Evolutionary conservation across 768 basidiomycete species (phyloP).

Genomic region (Filobasidium wieringae): DNA sequence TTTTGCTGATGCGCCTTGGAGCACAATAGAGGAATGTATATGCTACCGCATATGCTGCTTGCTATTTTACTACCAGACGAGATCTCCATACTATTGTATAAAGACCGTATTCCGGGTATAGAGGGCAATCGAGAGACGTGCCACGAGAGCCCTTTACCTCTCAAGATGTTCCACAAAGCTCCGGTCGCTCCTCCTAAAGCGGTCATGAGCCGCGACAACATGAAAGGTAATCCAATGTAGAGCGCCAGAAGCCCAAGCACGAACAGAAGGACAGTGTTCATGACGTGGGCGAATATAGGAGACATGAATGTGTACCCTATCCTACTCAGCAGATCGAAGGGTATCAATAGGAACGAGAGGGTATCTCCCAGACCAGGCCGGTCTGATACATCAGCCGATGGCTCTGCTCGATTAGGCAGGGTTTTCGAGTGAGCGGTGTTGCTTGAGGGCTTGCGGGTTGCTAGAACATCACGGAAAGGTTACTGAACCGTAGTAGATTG

Average conservation of each 20-base stretch:
- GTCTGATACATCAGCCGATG: too few relatives aligned
- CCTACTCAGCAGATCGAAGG: not conserved
- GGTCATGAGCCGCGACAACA: not conserved
- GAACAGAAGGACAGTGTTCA: constrained; percentile 4
- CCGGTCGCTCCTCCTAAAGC: not conserved
- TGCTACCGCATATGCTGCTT: not conserved
- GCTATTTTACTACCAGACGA: too few relatives aligned
- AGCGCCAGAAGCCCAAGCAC: not conserved
- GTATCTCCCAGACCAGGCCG: not conserved
- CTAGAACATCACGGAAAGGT: too few relatives aligned
- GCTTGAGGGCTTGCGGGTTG: too few relatives aligned
- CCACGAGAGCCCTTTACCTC: not conserved
- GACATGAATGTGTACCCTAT: not conserved
- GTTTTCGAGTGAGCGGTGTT: too few relatives aligned
- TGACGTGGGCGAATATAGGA: constrained; percentile 1
- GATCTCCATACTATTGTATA: too few relatives aligned
- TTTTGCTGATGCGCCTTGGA: not conserved
- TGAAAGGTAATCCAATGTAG: not conserved
- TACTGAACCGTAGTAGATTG: too few relatives aligned
- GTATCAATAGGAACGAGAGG: not conserved
- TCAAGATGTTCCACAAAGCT: not conserved
- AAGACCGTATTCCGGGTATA: too few relatives aligned
- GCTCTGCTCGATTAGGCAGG: too few relatives aligned
- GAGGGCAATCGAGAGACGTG: too few relatives aligned
- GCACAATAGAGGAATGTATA: not conserved